Percentiles rank a stretch among this genome's conserved stretches.
phyloP scores from a whole-genome alignment of 2,329 filamentous ascomycete species.

The Xylariaceae sp. region DNA sequence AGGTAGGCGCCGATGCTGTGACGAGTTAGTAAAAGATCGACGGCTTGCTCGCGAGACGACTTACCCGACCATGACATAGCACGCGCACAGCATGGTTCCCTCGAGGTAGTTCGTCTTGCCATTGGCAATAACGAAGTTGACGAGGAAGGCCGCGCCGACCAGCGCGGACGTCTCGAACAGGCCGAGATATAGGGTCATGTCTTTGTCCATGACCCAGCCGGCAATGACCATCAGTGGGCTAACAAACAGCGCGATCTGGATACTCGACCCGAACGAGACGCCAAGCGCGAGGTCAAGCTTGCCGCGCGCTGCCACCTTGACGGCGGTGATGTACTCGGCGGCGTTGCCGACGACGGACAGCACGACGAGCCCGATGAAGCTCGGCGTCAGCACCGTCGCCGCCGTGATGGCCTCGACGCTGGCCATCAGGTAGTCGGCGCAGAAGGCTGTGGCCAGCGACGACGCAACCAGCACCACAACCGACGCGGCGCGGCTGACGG shows the following conservation, averaged over 20 bases:
- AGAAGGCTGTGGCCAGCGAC: constrained; percentile 56
- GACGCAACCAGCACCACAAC: constrained; percentile 52
- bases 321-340: constrained; percentile 61
- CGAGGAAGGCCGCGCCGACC: constrained; percentile 73
- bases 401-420: constrained; percentile 54
- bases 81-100: constrained; percentile 59
- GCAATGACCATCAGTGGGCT: constrained; percentile 62
- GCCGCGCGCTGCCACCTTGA: constrained; percentile 61
- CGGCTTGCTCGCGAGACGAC: too few species aligned
- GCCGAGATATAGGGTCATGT: constrained; percentile 73
- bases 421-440: constrained; percentile 59
- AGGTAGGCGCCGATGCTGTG: too few species aligned
- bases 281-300: constrained; percentile 67
- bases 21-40: too few species aligned
- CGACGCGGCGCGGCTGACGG: constrained; percentile 18
- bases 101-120: constrained; percentile 80
- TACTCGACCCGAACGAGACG: constrained; percentile 59
- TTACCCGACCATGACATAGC: constrained; percentile 53
- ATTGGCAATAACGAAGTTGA: constrained; percentile 77
- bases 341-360: constrained; percentile 64
- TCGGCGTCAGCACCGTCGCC: constrained; percentile 47
- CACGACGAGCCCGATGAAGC: constrained; percentile 62
- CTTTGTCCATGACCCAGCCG: constrained; percentile 55
- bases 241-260: constrained; percentile 63
- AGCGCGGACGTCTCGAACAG: constrained; percentile 79